These are phyloP conservation scores for Juncus inflexus DNA, from an alignment of 176 grass and related monocot species.

Conservation along the genomic window DNA sequence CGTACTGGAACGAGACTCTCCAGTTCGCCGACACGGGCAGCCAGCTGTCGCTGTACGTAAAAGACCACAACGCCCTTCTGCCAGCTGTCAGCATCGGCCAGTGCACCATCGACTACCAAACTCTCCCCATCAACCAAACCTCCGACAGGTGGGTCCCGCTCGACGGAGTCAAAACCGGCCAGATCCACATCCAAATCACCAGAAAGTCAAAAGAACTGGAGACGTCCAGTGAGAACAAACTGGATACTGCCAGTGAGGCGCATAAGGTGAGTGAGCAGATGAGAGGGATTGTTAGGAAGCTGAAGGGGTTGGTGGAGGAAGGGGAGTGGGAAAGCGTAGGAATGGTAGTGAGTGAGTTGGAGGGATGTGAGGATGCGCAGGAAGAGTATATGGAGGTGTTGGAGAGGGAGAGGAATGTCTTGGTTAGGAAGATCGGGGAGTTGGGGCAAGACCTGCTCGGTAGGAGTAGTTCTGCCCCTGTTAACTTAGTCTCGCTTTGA, in stretches of 20 bases:
- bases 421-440: conserved; percentile 52
- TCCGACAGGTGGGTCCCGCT: conserved; percentile 80
- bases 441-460: conserved; percentile 66
- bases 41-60: conserved; percentile 57
- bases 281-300: conserved; percentile 57
- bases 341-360: conserved; percentile 56
- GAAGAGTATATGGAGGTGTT: conserved; percentile 58
- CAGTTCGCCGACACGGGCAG: conserved; percentile 82
- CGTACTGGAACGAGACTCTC: conserved; percentile 78
- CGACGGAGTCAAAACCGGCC: conserved; percentile 69
- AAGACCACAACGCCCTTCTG: conserved; percentile 81
- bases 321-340: conserved; percentile 65
- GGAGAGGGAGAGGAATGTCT: conserved; percentile 56
- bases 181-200: conserved; percentile 60
- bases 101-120: conserved; percentile 73
- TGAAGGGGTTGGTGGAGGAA: conserved; percentile 46
- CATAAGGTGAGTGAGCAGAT: conserved; percentile 59
- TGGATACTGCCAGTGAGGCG: conserved; percentile 36
- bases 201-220: conserved; percentile 34
- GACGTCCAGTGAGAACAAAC: conserved; percentile 27
- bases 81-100: conserved; percentile 72
- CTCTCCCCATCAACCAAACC: conserved; percentile 52
- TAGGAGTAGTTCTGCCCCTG: conserved; percentile 55
- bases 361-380: conserved; percentile 56
- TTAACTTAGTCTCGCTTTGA: conserved; percentile 36